Evolutionary conservation across 1,284 basidiomycete species (phyloP).

Genomic region (Leccinum huronense): DNA sequence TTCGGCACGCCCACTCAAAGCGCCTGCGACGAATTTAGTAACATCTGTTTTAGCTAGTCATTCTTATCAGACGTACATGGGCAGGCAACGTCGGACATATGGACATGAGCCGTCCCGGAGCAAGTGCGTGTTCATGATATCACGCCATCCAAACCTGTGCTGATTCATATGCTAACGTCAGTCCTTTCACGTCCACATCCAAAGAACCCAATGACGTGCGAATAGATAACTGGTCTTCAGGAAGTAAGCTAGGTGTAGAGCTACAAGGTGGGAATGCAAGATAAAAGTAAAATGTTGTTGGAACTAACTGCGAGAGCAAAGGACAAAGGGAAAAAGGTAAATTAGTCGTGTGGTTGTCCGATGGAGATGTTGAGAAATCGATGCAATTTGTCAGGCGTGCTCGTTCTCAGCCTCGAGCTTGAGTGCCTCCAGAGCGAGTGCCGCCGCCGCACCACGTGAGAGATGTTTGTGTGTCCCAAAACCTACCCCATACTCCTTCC

Average conservation of each 20-base stretch:
- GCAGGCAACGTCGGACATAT: constrained; percentile 13
- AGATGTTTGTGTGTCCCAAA: constrained; percentile 48
- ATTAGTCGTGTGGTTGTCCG: neutral
- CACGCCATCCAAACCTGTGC: constrained; percentile 4
- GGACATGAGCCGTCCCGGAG: constrained; percentile 15
- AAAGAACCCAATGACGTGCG: constrained; percentile 8
- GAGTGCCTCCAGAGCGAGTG: constrained; percentile 41
- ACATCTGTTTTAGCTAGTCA: constrained; percentile 5
- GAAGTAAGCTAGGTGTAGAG: constrained; percentile 8
- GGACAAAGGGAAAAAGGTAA: constrained; percentile 4
- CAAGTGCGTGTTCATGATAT: constrained; percentile 16
- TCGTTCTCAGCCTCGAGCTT: constrained; percentile 20
- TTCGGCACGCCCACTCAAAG: neutral
- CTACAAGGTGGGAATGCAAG: constrained; percentile 14
- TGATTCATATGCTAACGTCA: constrained; percentile 6
- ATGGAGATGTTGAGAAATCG: constrained; percentile 4
- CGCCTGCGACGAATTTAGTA: constrained; percentile 19
- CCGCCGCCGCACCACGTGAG: constrained; percentile 55
- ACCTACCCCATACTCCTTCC: constrained; percentile 31
- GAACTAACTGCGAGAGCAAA: constrained; percentile 1
- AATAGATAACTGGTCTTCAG: constrained; percentile 19
- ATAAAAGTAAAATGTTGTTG: neutral
- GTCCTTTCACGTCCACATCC: constrained; percentile 12
- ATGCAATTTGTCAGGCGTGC: constrained; percentile 15
- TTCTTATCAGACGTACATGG: constrained; percentile 10